These are phyloP conservation scores for Tilletiaria anomala DNA, from an alignment of 1,284 basidiomycete genomes.

Conservation along the genomic window DNA sequence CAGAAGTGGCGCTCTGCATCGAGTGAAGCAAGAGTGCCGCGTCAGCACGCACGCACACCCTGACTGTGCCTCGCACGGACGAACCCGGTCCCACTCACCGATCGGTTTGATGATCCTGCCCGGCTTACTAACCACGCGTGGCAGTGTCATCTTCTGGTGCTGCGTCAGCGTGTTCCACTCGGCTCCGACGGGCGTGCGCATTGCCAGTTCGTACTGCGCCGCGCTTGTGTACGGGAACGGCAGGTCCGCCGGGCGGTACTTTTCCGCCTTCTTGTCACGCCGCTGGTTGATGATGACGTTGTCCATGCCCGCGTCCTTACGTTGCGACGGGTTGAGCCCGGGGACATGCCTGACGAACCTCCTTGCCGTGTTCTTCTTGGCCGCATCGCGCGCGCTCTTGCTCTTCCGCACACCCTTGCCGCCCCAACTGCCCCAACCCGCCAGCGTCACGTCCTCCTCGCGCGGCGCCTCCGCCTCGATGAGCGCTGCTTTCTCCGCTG, in stretches of 20 bases:
- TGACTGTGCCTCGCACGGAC: neutral
- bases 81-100: neutral
- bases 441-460: conserved; percentile 73
- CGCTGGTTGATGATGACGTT: conserved; percentile 90
- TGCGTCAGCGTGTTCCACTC: conserved; percentile 90
- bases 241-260: conserved; percentile 74
- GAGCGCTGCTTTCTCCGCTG: conserved; percentile 61
- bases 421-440: conserved; percentile 92
- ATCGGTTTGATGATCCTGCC: conserved; percentile 30
- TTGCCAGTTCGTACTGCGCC: conserved; percentile 71
- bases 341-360: neutral
- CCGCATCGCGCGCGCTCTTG: conserved; percentile 18
- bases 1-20: conserved; percentile 1
- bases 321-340: conserved; percentile 60
- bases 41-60: neutral
- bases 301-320: conserved; percentile 67
- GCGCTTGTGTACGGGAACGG: conserved; percentile 76
- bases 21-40: neutral
- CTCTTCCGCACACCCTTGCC: conserved; percentile 53
- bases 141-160: conserved; percentile 54
- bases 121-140: conserved; percentile 23
- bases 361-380: neutral
- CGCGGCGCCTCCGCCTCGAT: conserved; percentile 66
- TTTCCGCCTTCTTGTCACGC: conserved; percentile 77
- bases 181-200: conserved; percentile 63